Evolutionary conservation across 2,329 filamentous ascomycete species (phyloP).

Genomic region (Epichloe typhina): DNA sequence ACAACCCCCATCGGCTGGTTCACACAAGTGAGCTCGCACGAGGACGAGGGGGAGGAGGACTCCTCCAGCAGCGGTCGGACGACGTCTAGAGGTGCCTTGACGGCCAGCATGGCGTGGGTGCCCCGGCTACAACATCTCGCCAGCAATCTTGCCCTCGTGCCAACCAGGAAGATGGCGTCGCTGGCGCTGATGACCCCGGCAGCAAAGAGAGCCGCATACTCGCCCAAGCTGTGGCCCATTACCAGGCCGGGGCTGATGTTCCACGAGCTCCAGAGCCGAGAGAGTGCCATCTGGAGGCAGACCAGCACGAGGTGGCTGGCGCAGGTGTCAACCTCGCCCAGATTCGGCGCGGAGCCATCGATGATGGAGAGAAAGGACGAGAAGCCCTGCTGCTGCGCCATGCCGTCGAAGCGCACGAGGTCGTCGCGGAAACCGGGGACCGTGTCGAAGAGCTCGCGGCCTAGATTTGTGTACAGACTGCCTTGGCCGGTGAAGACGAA

Average conservation of each 20-base stretch:
- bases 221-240: constrained; percentile 52
- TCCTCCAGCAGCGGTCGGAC: constrained; percentile 12
- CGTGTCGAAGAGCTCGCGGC: constrained; percentile 19
- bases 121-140: constrained; percentile 50
- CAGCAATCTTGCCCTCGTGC: constrained; percentile 51
- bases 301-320: constrained; percentile 25
- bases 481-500: constrained; percentile 37
- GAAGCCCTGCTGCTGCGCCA: constrained; percentile 22
- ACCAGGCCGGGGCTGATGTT: constrained; percentile 41
- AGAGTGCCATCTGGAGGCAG: constrained; percentile 28
- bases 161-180: constrained; percentile 61
- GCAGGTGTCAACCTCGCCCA: constrained; percentile 6
- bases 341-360: constrained; percentile 22
- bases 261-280: constrained; percentile 26
- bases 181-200: constrained; percentile 58
- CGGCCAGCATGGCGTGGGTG: constrained; percentile 47
- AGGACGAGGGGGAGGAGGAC: constrained; percentile 10
- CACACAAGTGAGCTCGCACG: constrained; percentile 33
- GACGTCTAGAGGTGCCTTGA: constrained; percentile 33
- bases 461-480: constrained; percentile 17
- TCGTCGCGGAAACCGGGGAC: constrained; percentile 20
- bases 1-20: constrained; percentile 41
- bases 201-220: constrained; percentile 59
- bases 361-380: constrained; percentile 28
- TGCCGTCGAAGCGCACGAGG: constrained; percentile 18